Evolutionary conservation across 129 eudicot species (phyloP).

Genomic region (Pittosporum tobira): DNA sequence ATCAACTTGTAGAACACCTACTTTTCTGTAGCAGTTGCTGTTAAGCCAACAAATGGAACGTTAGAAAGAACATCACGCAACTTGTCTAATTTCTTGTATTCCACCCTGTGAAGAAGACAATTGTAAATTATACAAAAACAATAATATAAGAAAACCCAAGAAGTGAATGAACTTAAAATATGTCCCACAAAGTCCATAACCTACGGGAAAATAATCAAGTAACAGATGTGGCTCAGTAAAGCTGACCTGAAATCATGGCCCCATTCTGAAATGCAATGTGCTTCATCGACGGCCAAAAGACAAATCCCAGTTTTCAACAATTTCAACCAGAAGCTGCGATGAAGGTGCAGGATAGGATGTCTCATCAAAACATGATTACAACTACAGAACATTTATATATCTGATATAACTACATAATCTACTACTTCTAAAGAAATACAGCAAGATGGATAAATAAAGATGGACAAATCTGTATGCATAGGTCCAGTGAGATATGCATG

Average conservation of each 20-base stretch:
- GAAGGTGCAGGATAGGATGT: neutral
- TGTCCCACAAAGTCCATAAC: neutral
- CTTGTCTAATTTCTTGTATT: slow-evolving; percentile 70
- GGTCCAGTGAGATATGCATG: neutral
- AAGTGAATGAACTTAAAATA: slow-evolving; percentile 2
- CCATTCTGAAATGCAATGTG: slow-evolving; percentile 98
- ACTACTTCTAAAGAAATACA: neutral
- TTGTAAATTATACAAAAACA: slow-evolving; percentile 6
- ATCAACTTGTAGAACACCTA: slow-evolving; percentile 22
- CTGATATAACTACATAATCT: neutral
- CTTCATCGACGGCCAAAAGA: slow-evolving; percentile 90
- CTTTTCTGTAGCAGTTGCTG: slow-evolving; percentile 97
- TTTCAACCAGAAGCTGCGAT: slow-evolving; percentile 81
- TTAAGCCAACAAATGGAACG: slow-evolving; percentile 84
- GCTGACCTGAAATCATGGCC: slow-evolving; percentile 90
- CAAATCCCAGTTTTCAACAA: slow-evolving; percentile 64
- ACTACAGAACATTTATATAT: neutral
- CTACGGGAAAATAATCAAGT: neutral
- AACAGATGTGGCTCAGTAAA: neutral
- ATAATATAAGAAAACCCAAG: neutral
- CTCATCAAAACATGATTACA: neutral
- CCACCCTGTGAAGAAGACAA: slow-evolving; percentile 49
- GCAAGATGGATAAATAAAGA: slow-evolving; percentile 1
- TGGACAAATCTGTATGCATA: neutral
- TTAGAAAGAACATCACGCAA: slow-evolving; percentile 52